Percentiles rank a stretch among this genome's conserved stretches.
These are phyloP conservation scores for Staphylotrichum tortipilum DNA, from an alignment of 495 filamentous ascomycete genomes.

Conservation along the genomic window DNA sequence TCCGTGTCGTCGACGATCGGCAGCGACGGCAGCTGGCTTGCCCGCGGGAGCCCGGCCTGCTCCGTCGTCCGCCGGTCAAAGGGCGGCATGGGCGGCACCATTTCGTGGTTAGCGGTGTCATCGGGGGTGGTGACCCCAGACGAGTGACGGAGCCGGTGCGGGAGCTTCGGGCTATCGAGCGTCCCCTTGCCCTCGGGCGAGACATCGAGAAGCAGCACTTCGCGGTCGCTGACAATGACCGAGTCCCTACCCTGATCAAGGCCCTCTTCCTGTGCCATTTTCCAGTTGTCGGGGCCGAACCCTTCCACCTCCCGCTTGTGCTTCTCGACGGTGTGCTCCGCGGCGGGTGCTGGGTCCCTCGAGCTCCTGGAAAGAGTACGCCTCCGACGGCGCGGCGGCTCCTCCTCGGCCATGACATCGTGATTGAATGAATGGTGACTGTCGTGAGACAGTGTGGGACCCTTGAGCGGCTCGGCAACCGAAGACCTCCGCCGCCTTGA, in stretches of 20 bases:
- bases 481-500: slow-evolving; percentile 14
- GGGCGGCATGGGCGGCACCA: slow-evolving; percentile 43
- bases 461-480: slow-evolving; percentile 4
- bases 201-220: slow-evolving; percentile 55
- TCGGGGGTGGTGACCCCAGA: slow-evolving; percentile 9
- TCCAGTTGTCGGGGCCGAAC: slow-evolving; percentile 62
- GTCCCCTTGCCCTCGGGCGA: slow-evolving; percentile 54
- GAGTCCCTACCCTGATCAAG: slow-evolving; percentile 58
- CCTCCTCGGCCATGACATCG: slow-evolving; percentile 65
- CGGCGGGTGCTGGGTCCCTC: slow-evolving; percentile 26
- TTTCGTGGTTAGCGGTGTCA: slow-evolving; percentile 29
- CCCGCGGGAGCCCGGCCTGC: slow-evolving; percentile 47
- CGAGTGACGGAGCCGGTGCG: slow-evolving; percentile 19
- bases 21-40: slow-evolving; percentile 58
- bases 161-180: slow-evolving; percentile 38
- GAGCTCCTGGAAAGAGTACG: slow-evolving; percentile 35
- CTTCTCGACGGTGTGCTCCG: slow-evolving; percentile 40
- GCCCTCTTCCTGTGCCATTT: slow-evolving; percentile 46
- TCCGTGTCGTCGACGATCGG: slow-evolving; percentile 69
- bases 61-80: slow-evolving; percentile 43
- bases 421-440: slow-evolving; percentile 73
- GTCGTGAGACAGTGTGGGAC: slow-evolving; percentile 8
- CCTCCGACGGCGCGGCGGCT: slow-evolving; percentile 44
- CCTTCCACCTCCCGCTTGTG: slow-evolving; percentile 73
- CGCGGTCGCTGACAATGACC: slow-evolving; percentile 48